Conservation (phyloP, 2,329 filamentous ascomycete genomes). For the Sordariomycetes sp. region DNA sequence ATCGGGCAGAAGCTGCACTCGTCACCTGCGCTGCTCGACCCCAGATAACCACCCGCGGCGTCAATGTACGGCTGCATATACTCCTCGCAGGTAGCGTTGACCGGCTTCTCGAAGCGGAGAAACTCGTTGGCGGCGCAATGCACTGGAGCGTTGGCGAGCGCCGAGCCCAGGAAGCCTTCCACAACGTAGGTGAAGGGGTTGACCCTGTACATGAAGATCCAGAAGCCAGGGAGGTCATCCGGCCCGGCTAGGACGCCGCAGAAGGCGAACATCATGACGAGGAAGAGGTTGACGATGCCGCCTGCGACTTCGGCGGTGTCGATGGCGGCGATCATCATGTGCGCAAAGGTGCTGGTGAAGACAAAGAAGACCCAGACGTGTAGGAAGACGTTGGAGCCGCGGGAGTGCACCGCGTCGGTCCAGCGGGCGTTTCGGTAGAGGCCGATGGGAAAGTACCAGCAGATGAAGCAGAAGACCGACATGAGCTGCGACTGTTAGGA, state of each 20-base stretch:
- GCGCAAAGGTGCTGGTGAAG: slow-evolving; percentile 63
- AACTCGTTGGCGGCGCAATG: slow-evolving; percentile 46
- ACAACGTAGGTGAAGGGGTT: slow-evolving; percentile 63
- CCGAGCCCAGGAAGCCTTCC: slow-evolving; percentile 56
- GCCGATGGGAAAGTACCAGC: slow-evolving; percentile 56
- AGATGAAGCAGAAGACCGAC: slow-evolving; percentile 10
- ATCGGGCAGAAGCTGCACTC: slow-evolving; percentile 61
- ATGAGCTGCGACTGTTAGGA: too few relatives aligned
- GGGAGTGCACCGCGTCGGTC: slow-evolving; percentile 35
- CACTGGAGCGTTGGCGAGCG: slow-evolving; percentile 46
- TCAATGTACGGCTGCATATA: slow-evolving; percentile 53
- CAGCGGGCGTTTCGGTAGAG: slow-evolving; percentile 60
- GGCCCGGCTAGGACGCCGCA: slow-evolving; percentile 55
- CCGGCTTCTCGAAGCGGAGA: slow-evolving; percentile 55
- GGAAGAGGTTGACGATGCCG: slow-evolving; percentile 50
- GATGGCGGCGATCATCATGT: slow-evolving; percentile 64
- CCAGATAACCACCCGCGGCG: slow-evolving; percentile 45
- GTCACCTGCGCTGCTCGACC: slow-evolving; percentile 46
- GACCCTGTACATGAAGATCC: slow-evolving; percentile 66
- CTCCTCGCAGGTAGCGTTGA: slow-evolving; percentile 49
- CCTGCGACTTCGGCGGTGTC: slow-evolving; percentile 60
- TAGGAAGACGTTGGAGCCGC: slow-evolving; percentile 56
- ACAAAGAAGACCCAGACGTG: slow-evolving; percentile 58
- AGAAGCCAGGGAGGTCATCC: slow-evolving; percentile 55
- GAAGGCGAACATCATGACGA: slow-evolving; percentile 51